Conservation (phyloP, 306 rosid genomes). For the cucumber (Cucumis sativus) region DNA sequence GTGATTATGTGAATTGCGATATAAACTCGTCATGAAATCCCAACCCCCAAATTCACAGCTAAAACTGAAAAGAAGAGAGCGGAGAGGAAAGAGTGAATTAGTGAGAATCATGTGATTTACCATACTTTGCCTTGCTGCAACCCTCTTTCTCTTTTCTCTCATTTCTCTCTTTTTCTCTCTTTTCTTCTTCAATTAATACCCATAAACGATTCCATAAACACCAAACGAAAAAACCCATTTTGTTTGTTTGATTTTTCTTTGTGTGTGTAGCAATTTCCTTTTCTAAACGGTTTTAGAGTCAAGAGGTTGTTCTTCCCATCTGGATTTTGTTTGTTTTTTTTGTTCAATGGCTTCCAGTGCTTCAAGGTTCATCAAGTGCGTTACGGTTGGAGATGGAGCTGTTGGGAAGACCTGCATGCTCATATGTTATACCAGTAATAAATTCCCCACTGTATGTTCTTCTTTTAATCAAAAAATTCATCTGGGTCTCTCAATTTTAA, state of each 20-base stretch:
- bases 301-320: conserved; percentile 9
- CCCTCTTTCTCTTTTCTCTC: conserved; percentile 13
- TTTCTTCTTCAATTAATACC: conserved; percentile 24
- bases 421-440: conserved; percentile 85
- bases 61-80: conserved; percentile 6
- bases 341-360: conserved; percentile 61
- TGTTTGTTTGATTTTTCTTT: not conserved
- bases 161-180: conserved; percentile 8
- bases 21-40: not conserved
- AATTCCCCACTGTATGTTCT: conserved; percentile 66
- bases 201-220: conserved; percentile 16
- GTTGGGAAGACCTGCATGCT: conserved; percentile 95
- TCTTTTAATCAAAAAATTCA: conserved; percentile 15
- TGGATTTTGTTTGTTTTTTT: conserved; percentile 7
- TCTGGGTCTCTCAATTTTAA: conserved; percentile 14
- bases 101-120: conserved; percentile 66
- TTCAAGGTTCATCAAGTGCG: conserved; percentile 87
- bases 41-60: not conserved
- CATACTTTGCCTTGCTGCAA: conserved; percentile 18
- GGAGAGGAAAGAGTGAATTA: conserved; percentile 18
- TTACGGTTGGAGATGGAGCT: conserved; percentile 87
- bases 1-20: not conserved
- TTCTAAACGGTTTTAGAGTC: not conserved
- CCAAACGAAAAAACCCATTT: not conserved
- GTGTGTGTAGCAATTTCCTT: not conserved